A percentile compares a stretch with the other conserved stretches of the same genome.
Conservation (phyloP, 2,329 filamentous ascomycete genomes). For the Mycosphaerella arachidis region DNA sequence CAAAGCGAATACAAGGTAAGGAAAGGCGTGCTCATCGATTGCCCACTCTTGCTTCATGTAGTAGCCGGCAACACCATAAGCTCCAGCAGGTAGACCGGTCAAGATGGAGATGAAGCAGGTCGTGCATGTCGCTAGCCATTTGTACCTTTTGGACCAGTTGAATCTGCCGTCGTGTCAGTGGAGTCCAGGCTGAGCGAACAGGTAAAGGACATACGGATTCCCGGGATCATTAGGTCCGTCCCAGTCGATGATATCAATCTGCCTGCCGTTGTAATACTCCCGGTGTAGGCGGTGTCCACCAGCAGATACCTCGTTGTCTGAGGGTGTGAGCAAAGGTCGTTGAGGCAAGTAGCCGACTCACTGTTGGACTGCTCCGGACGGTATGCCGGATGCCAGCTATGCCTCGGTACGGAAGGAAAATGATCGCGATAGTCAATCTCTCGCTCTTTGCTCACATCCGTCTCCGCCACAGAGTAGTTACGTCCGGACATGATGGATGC, state of each 20-base stretch:
- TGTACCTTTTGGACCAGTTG: conserved; percentile 27
- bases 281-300: neutral
- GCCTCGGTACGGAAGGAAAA: neutral
- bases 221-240: conserved; percentile 20
- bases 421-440: neutral
- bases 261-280: neutral
- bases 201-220: conserved; percentile 5
- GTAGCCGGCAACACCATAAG: conserved; percentile 25
- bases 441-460: neutral
- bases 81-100: conserved; percentile 28
- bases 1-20: conserved; percentile 29
- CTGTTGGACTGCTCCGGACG: neutral
- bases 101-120: conserved; percentile 30
- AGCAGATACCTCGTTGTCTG: neutral
- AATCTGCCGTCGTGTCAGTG: conserved; percentile 7
- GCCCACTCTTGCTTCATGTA: conserved; percentile 24
- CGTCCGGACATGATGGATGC: neutral
- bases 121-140: conserved; percentile 30
- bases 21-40: conserved; percentile 26
- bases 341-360: neutral
- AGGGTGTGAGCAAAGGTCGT: neutral
- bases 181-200: neutral
- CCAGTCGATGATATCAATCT: conserved; percentile 16
- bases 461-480: conserved; percentile 2
- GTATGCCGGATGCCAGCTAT: neutral